phyloP scores from a whole-genome alignment of 139 green algal genomes.

The Desmodesmus armatus region DNA sequence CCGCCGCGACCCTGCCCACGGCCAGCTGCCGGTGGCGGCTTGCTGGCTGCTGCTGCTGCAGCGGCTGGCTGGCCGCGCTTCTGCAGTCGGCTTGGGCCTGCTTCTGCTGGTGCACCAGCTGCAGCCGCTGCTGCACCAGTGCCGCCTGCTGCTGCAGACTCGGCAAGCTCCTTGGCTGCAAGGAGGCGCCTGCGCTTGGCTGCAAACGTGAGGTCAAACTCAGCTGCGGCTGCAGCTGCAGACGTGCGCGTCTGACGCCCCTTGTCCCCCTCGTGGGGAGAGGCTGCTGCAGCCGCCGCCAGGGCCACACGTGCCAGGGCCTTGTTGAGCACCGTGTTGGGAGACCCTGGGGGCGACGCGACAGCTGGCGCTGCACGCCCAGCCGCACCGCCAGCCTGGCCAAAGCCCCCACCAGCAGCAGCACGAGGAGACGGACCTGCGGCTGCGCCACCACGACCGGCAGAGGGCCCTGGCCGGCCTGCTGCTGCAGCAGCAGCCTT shows the following conservation, averaged over 20 bases:
- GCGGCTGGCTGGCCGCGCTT: not conserved
- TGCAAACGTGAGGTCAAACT: conserved; percentile 29
- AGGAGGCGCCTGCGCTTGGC: too few species aligned
- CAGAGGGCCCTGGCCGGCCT: not conserved
- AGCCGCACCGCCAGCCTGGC: not conserved
- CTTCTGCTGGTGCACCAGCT: conserved; percentile 5
- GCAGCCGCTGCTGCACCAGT: conserved; percentile 22
- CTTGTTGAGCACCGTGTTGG: not conserved
- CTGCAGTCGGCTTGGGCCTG: not conserved
- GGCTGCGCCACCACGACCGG: too few species aligned
- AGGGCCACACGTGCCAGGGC: conserved; percentile 4
- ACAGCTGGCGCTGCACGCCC: not conserved
- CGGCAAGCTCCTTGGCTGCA: not conserved
- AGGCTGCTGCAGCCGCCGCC: conserved; percentile 31
- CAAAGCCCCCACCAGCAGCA: not conserved
- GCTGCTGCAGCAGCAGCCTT: not conserved
- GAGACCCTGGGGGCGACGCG: not conserved
- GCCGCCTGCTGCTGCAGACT: not conserved
- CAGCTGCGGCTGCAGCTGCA: conserved; percentile 34
- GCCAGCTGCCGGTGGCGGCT: too few species aligned
- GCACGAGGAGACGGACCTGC: not conserved
- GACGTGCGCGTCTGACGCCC: conserved; percentile 28
- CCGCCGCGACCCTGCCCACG: not conserved
- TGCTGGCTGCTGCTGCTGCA: not conserved
- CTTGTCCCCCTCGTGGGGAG: not conserved